A percentile compares a stretch with the other conserved stretches of the same genome.
phyloP scores from a whole-genome alignment of 257 asterid species.

The Solanum pennellii region DNA sequence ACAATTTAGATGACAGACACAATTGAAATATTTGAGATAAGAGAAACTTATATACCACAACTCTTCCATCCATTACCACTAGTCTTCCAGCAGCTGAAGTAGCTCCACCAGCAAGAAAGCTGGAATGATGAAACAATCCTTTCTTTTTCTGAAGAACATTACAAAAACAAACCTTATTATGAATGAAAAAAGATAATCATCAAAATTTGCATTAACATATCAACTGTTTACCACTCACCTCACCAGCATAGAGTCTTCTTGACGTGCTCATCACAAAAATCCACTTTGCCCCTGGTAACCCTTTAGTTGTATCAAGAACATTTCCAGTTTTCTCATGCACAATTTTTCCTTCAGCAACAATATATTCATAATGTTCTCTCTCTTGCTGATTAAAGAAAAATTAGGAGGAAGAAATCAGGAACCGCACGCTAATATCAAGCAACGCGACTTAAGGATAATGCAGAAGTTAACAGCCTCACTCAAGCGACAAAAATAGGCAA shows the following conservation, averaged over 20 bases:
- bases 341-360: slow-evolving; percentile 48
- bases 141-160: slow-evolving; percentile 61
- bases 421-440: not conserved
- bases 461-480: not conserved
- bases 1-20: not conserved
- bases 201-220: not conserved
- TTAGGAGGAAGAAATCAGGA: not conserved
- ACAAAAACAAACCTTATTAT: not conserved
- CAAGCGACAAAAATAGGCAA: not conserved
- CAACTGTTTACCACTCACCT: slow-evolving; percentile 31
- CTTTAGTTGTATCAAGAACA: slow-evolving; percentile 49
- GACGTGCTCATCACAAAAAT: slow-evolving; percentile 95
- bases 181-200: not conserved
- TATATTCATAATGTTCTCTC: slow-evolving; percentile 60
- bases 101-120: slow-evolving; percentile 96
- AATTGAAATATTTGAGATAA: not conserved
- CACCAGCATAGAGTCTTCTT: slow-evolving; percentile 65
- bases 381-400: slow-evolving; percentile 48
- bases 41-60: slow-evolving; percentile 32
- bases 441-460: not conserved
- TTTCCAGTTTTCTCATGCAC: slow-evolving; percentile 38
- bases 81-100: slow-evolving; percentile 96
- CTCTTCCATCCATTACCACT: slow-evolving; percentile 50
- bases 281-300: slow-evolving; percentile 53
- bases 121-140: slow-evolving; percentile 89